Evolutionary conservation across 2,329 filamentous ascomycete species (phyloP).

Genomic region (Diaporthe sp.): DNA sequence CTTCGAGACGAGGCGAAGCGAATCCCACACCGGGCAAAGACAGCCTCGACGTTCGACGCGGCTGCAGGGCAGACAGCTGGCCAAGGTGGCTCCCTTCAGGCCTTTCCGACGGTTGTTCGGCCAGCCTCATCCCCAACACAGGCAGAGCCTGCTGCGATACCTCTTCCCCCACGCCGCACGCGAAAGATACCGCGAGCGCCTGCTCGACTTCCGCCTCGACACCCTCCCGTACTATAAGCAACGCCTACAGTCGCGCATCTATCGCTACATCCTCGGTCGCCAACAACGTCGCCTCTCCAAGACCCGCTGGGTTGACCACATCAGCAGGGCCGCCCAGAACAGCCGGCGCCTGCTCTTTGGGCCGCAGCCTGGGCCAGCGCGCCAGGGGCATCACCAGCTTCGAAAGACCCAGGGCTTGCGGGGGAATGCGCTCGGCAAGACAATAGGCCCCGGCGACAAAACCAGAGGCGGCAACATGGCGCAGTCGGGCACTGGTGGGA

Average conservation of each 20-base stretch:
- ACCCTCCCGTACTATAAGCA: slow-evolving; percentile 80
- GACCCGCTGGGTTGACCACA: slow-evolving; percentile 61
- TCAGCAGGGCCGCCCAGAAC: slow-evolving; percentile 51
- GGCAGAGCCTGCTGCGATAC: slow-evolving; percentile 71
- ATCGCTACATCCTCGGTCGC: slow-evolving; percentile 77
- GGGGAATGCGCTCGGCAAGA: slow-evolving; percentile 29
- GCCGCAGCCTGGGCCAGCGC: slow-evolving; percentile 53
- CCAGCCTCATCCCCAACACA: slow-evolving; percentile 58
- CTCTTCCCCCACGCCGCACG: slow-evolving; percentile 76
- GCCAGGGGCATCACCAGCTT: slow-evolving; percentile 49
- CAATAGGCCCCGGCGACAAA: slow-evolving; percentile 41
- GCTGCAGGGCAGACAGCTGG: slow-evolving; percentile 7
- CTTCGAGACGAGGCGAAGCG: neutral
- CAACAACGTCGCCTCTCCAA: slow-evolving; percentile 69
- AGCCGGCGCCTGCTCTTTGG: slow-evolving; percentile 63
- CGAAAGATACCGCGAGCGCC: slow-evolving; percentile 73
- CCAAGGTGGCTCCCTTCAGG: slow-evolving; percentile 61
- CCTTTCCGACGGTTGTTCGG: slow-evolving; percentile 52
- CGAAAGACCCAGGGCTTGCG: slow-evolving; percentile 3
- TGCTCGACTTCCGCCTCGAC: slow-evolving; percentile 81
- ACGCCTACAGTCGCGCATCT: slow-evolving; percentile 81
- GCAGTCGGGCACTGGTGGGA: slow-evolving; percentile 46
- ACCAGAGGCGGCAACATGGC: slow-evolving; percentile 43
- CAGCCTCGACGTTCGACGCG: neutral
- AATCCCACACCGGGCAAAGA: neutral